These are phyloP conservation scores for Phylloporus rhodoxanthus DNA, from an alignment of 768 basidiomycete genomes.

Conservation along the genomic window DNA sequence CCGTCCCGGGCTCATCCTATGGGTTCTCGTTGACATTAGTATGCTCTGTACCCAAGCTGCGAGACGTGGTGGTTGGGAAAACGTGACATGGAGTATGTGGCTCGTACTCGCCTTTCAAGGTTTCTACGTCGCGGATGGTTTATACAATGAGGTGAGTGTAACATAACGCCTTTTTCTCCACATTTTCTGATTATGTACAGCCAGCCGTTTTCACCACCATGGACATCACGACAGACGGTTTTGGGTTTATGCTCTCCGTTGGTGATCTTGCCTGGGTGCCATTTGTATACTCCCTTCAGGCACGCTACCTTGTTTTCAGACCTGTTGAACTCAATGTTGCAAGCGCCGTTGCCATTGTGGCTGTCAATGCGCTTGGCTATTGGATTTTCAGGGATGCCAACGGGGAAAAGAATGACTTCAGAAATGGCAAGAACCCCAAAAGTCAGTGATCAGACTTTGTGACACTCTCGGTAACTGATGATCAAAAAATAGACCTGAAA, in stretches of 20 bases:
- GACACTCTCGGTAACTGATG: conserved; percentile 1
- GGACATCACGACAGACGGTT: conserved; percentile 97
- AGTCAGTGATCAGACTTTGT: conserved; percentile 40
- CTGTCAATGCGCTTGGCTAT: conserved; percentile 67
- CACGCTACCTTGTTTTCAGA: conserved; percentile 89
- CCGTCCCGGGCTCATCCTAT: conserved; percentile 71
- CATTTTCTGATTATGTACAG: conserved; percentile 33
- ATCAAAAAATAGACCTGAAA: conserved; percentile 50
- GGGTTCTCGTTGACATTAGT: conserved; percentile 85
- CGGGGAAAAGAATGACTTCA: conserved; percentile 92
- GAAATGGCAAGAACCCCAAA: conserved; percentile 91
- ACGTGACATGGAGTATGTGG: conserved; percentile 87
- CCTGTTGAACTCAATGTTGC: conserved; percentile 69
- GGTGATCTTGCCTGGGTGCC: conserved; percentile 94
- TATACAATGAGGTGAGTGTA: conserved; percentile 80
- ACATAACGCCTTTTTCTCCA: not conserved
- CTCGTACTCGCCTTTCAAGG: conserved; percentile 81
- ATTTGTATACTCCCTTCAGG: conserved; percentile 89
- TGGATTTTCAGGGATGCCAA: conserved; percentile 89
- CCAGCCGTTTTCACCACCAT: conserved; percentile 88
- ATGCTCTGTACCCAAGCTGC: conserved; percentile 88
- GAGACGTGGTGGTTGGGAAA: conserved; percentile 57
- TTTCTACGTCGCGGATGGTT: conserved; percentile 78
- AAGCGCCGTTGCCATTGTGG: conserved; percentile 50
- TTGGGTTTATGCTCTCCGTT: conserved; percentile 95